Conservation (phyloP, 2,329 filamentous ascomycete genomes). For the Diaporthe amygdali region DNA sequence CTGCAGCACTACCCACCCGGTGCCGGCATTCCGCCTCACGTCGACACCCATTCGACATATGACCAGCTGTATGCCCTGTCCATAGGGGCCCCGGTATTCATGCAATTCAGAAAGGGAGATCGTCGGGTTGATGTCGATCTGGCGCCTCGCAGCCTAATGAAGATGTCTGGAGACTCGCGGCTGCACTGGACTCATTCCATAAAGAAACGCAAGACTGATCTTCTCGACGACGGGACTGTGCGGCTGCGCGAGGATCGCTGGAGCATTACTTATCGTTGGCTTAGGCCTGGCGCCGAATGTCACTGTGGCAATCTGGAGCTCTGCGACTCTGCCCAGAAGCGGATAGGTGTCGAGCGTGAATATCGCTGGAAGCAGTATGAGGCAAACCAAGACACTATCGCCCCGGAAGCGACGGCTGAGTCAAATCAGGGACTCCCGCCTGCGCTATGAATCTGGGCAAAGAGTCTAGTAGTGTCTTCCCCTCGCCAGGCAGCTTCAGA, state of each 20-base stretch:
- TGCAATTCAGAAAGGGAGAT: slow-evolving; percentile 45
- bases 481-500: not conserved
- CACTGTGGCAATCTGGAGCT: slow-evolving; percentile 55
- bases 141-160: slow-evolving; percentile 53
- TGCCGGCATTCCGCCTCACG: slow-evolving; percentile 64
- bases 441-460: slow-evolving; percentile 1
- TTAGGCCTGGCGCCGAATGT: slow-evolving; percentile 50
- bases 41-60: slow-evolving; percentile 59
- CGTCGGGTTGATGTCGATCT: slow-evolving; percentile 50
- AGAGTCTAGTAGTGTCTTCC: not conserved
- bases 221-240: slow-evolving; percentile 43
- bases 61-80: slow-evolving; percentile 52
- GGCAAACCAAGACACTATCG: not conserved
- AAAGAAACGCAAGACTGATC: slow-evolving; percentile 47
- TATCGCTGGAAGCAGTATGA: slow-evolving; percentile 51
- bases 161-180: slow-evolving; percentile 54
- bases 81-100: slow-evolving; percentile 47
- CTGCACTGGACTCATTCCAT: slow-evolving; percentile 49
- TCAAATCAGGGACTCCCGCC: not conserved
- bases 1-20: slow-evolving; percentile 66
- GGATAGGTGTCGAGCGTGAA: slow-evolving; percentile 52
- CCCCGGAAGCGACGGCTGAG: not conserved
- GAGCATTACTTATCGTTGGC: slow-evolving; percentile 62
- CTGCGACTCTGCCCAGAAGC: slow-evolving; percentile 56
- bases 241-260: slow-evolving; percentile 50